Evolutionary conservation across 2,329 filamentous ascomycete species (phyloP), one percentile per base, ranked within the genome.

Genomic region (Phialophora chinensis): DNA sequence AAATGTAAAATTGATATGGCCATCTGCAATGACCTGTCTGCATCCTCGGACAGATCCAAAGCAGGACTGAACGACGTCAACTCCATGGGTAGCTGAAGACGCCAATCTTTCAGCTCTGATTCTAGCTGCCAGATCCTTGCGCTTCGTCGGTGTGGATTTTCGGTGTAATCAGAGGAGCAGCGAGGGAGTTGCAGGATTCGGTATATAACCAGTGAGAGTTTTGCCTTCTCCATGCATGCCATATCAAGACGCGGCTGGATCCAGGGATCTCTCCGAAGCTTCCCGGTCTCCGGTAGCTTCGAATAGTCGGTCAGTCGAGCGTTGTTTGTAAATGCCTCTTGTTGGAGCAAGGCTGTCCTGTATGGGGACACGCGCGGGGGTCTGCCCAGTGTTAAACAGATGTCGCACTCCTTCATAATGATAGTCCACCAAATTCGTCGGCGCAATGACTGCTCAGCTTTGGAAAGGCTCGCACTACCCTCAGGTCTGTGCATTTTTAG

Each of bases 111-210:
- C 25, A 63, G 38, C 27, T 63, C 60, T 8, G 60, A 56, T 17
- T 63, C 64, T 38, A 69, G 54, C 42, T 65, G 57, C 62, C 62
- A 59, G n/a, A 65, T 53, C 20, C 55, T 50, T n/a, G 62, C 55
- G 31, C 31, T 44, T 29, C 47, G 62, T 2, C 25, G 25, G 55
- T n/a, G 33, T 31, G 17, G 50, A 14, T 27, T 20, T 17, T 12
- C 60, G 35, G 53, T 25, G 12, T 56, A 33, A 29, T 33, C 29
- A 55, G 31, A 42, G 12, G 60, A 54, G 14, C 10, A 38, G 23
- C 31, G 31, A 33, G 60, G 23, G 10, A 63, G 38, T 49, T 38
- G 52, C 5, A 63, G 35, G 25, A 57, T 57, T 4, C 53, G 60
- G 35, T 63, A 57, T 8, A 63, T 63, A 23, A 63, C 33, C 8